Percentiles rank a stretch among this genome's conserved stretches.
Evolutionary conservation across 2,329 filamentous ascomycete species (phyloP).

Genomic region (Pestalotiopsis sp.): DNA sequence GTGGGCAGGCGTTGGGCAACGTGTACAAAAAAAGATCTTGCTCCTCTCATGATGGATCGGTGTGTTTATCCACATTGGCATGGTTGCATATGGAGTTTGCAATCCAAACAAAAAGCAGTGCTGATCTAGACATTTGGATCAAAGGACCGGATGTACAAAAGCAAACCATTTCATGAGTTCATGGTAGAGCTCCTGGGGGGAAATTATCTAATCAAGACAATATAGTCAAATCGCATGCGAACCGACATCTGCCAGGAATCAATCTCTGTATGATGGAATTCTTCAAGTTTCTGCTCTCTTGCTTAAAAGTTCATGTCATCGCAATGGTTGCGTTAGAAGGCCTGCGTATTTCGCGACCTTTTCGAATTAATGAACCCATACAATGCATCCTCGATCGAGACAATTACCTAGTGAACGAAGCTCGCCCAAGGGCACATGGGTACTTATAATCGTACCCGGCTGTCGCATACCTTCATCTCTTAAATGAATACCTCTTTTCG

Average conservation of each 20-base stretch:
- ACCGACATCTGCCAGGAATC: not conserved
- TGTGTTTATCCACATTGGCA: constrained; percentile 7
- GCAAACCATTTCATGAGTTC: not conserved
- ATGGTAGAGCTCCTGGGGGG: not conserved
- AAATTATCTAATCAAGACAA: constrained; percentile 13
- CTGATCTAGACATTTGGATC: constrained; percentile 11
- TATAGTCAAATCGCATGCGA: not conserved
- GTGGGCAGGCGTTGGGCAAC: constrained; percentile 17
- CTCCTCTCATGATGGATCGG: constrained; percentile 14
- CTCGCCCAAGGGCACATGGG: too few species aligned
- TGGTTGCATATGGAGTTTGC: constrained; percentile 5
- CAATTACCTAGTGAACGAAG: too few species aligned
- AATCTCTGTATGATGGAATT: not conserved
- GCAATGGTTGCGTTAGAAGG: not conserved
- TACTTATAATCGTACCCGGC: too few species aligned
- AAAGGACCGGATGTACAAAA: constrained; percentile 5
- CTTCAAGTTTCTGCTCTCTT: not conserved
- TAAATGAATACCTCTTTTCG: not conserved
- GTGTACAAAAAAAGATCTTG: constrained; percentile 12
- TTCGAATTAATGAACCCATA: too few species aligned
- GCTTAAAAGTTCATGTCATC: not conserved
- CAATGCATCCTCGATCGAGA: too few species aligned
- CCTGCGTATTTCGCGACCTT: too few species aligned
- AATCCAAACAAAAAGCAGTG: constrained; percentile 7
- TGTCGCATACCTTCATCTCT: not conserved